Evolutionary conservation across 345 rosid species (phyloP), one percentile per base, ranked within the genome.

Genomic region (Citrus unshiu): DNA sequence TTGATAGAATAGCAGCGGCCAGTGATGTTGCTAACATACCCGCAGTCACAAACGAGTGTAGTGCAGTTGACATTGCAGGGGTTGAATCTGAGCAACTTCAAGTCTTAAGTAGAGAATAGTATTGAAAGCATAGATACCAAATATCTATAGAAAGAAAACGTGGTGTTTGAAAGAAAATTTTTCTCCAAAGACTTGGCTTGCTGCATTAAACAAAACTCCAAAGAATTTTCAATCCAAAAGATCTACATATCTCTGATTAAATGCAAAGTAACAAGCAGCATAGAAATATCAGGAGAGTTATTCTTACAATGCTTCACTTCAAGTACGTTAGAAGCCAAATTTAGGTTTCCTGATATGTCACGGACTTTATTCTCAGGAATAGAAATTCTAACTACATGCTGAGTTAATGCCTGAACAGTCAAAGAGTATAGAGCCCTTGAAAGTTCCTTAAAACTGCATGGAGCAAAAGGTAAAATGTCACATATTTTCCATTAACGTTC

Each of bases 361-460:
- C 71, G 68, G 54, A 81, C 90, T 81, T 85, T 81, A 49, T 82
- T 88, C 21, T 49, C 88, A 37, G 88, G 88, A 66, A 89, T 51
- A 34, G 80, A 69, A 74, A 89, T 57, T 24, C 79, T 82, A 70
- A 87, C 85, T 73, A 77, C 68, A 75, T 63, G 77, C 74, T 59
- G 72, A 77, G 83, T n/a, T 75, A 68, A 71, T 14, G 84, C 83
- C 74, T 70, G 21, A 80, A 85, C 77, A 6, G 83, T 85, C 43
- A 89, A 75, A 0, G 91, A 84, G 77, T 87, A 87, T 22, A 89
- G 85, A 82, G 90, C 90, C 80, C 85, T 84, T 49, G 91, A 89
- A 62, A 74, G 79, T 76, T 80, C 85, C 68, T 81, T 71, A 74
- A 87, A 84, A 84, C 91, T 89, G 74, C 76, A 83, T 40, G 49